Percentiles rank a stretch among this genome's conserved stretches.
Evolutionary conservation across 257 asterid genomes (phyloP).

Genomic region (Gentiana macrophylla): DNA sequence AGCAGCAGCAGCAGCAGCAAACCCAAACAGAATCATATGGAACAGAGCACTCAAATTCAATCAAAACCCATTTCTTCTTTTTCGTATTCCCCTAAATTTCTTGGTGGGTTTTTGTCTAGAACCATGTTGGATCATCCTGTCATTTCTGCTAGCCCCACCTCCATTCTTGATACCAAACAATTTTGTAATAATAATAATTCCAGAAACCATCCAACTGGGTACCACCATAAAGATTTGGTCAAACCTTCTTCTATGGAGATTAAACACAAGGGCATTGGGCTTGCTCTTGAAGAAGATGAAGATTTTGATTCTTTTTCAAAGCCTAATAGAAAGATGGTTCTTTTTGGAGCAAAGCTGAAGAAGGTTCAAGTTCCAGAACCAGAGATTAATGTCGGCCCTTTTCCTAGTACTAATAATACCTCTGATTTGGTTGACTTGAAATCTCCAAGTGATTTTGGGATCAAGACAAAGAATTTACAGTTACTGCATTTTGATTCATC

Average conservation of each 20-base stretch:
- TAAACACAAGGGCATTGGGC: conserved; percentile 47
- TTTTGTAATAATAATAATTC: conserved; percentile 4
- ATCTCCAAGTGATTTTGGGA: conserved; percentile 87
- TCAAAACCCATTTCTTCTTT: conserved; percentile 43
- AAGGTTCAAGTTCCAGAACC: conserved; percentile 51
- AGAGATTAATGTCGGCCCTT: neutral
- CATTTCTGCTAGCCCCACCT: conserved; percentile 48
- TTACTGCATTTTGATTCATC: conserved; percentile 20
- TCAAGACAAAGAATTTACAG: conserved; percentile 44
- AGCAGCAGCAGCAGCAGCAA: too few species aligned
- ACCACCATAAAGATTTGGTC: conserved; percentile 15
- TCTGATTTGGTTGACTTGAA: conserved; percentile 40
- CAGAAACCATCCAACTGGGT: conserved; percentile 34
- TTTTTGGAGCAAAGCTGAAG: conserved; percentile 72
- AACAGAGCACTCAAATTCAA: conserved; percentile 15
- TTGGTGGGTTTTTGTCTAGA: conserved; percentile 46
- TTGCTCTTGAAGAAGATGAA: conserved; percentile 28
- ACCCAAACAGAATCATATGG: too few species aligned
- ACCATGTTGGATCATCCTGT: conserved; percentile 20
- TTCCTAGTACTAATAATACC: conserved; percentile 6
- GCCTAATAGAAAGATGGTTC: conserved; percentile 40
- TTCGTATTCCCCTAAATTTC: conserved; percentile 54
- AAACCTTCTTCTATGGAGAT: neutral
- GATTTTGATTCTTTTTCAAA: conserved; percentile 11
- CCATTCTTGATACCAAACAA: conserved; percentile 48